Evolutionary conservation across 495 filamentous ascomycete genomes (phyloP).

Genomic region (Talaromyces proteolyticus): DNA sequence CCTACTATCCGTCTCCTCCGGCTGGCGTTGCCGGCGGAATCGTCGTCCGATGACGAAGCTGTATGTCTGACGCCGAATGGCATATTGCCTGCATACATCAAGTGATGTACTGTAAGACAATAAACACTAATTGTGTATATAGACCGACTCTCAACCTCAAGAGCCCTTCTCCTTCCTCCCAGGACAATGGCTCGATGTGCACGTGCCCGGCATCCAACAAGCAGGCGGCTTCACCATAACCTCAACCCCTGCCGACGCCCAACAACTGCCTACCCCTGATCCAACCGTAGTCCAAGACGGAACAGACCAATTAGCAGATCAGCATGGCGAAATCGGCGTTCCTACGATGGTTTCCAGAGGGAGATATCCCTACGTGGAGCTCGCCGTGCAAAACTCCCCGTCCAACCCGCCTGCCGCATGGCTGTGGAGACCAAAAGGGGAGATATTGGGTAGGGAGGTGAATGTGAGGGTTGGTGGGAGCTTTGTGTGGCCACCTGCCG

Average conservation of each 20-base stretch:
- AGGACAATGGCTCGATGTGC: constrained; percentile 89
- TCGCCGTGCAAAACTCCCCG: constrained; percentile 64
- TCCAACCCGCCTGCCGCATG: constrained; percentile 67
- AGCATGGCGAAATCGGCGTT: constrained; percentile 14
- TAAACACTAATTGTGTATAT: too few relatives aligned
- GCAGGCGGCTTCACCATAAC: constrained; percentile 86
- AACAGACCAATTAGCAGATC: constrained; percentile 3
- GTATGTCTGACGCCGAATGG: too few relatives aligned
- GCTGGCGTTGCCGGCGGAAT: constrained; percentile 25
- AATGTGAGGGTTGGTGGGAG: constrained; percentile 69
- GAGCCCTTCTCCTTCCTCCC: constrained; percentile 55
- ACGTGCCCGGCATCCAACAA: constrained; percentile 57
- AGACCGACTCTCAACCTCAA: constrained; percentile 13
- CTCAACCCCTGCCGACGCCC: constrained; percentile 54
- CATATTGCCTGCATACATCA: too few relatives aligned
- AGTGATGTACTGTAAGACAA: too few relatives aligned
- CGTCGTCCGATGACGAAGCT: constrained; percentile 6
- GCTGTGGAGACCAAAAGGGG: constrained; percentile 54
- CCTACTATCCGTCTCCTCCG: constrained; percentile 43
- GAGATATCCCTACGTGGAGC: constrained; percentile 53
- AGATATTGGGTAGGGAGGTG: constrained; percentile 53
- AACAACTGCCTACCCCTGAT: constrained; percentile 22
- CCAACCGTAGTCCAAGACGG: constrained; percentile 5
- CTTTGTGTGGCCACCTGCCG: constrained; percentile 68
- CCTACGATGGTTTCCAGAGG: constrained; percentile 18